Evolutionary conservation across 768 basidiomycete species (phyloP), one percentile per base, ranked within the genome.

Genomic region (Cystofilobasidium bisporidii): DNA sequence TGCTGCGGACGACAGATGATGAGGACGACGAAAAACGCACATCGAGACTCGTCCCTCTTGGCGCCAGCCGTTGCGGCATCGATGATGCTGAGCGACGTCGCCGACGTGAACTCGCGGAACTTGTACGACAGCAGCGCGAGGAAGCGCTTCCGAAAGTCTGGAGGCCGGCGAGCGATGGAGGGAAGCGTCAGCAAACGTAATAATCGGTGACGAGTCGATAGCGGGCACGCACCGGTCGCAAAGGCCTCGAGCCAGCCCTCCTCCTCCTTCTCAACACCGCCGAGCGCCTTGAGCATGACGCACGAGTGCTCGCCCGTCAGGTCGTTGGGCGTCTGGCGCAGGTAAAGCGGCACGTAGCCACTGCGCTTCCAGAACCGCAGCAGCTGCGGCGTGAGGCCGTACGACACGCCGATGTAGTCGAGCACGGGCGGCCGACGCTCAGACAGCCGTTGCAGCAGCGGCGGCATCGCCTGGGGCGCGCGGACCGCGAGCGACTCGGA

Each of bases 281-380:
- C 72, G 62, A 98, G 78, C 0, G 88, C 87, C 38, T 89, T 83
- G 0, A 94, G 83, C 96, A 99, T 98, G 41, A 97, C 87, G 74
- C 91, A 93, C 0, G 90, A 89, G 74, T 96, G 88, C 78, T 99
- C 96, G 45, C 96, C 96, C 0, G 96, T 99, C 61, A 98, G 81
- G 72, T 96, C 92, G 75, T 91, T 96, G 67, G 86, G 81, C 8
- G 91, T 94, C 78, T 98, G 96, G 36, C 94, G 85, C 36, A 98
- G 78, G 74, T 98, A 98, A 18, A 98, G 80, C 0, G 96, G 96
- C 0, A 89, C 83, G 75, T 87, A 99, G 17, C 89, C 88, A 0
- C 87, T 86, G 26, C 91, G 84, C 78, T 98, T 98, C 96, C 96
- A 98, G 80, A 98, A 99, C 69, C 90, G 81, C 47, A 98, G 82